These are phyloP conservation scores for Cryptococcus floricola DNA, from an alignment of 1,284 basidiomycete genomes.

Conservation along the genomic window DNA sequence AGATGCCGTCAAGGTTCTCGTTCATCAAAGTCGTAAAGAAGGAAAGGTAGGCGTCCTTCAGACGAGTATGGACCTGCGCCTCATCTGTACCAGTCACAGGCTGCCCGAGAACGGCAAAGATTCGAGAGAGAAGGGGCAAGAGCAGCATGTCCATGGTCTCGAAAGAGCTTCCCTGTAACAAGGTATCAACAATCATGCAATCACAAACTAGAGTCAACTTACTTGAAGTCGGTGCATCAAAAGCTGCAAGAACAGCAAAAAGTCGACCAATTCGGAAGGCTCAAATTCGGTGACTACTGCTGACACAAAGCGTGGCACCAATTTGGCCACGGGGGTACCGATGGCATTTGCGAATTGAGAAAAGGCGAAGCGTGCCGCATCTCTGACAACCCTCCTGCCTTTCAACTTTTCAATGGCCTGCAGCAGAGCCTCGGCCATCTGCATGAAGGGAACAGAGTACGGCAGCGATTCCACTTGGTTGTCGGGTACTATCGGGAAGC, in stretches of 20 bases:
- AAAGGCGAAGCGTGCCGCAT: conserved; percentile 92
- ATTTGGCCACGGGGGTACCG: conserved; percentile 61
- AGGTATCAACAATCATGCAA: conserved; percentile 9
- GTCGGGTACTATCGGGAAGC: conserved; percentile 84
- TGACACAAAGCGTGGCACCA: conserved; percentile 62
- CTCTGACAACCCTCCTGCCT: conserved; percentile 78
- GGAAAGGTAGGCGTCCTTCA: conserved; percentile 83
- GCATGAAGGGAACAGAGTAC: conserved; percentile 73
- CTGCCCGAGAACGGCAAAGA: conserved; percentile 74
- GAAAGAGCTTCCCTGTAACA: conserved; percentile 39
- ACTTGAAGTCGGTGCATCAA: conserved; percentile 91
- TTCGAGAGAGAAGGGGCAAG: conserved; percentile 77
- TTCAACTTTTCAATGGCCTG: conserved; percentile 86
- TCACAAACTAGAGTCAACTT: conserved; percentile 21
- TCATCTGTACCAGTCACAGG: conserved; percentile 90
- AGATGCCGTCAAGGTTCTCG: conserved; percentile 74
- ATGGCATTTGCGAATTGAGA: conserved; percentile 87
- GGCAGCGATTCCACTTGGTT: conserved; percentile 69
- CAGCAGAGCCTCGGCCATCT: conserved; percentile 84
- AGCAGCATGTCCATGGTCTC: conserved; percentile 86
- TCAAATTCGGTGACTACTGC: conserved; percentile 88
- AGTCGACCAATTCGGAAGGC: conserved; percentile 87
- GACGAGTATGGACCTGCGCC: conserved; percentile 72
- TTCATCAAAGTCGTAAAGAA: conserved; percentile 79
- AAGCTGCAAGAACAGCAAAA: conserved; percentile 88